A percentile compares a stretch with the other conserved stretches of the same genome.
These are phyloP conservation scores for Talaromyces adpressus DNA, from an alignment of 495 filamentous ascomycete species.

Conservation along the genomic window DNA sequence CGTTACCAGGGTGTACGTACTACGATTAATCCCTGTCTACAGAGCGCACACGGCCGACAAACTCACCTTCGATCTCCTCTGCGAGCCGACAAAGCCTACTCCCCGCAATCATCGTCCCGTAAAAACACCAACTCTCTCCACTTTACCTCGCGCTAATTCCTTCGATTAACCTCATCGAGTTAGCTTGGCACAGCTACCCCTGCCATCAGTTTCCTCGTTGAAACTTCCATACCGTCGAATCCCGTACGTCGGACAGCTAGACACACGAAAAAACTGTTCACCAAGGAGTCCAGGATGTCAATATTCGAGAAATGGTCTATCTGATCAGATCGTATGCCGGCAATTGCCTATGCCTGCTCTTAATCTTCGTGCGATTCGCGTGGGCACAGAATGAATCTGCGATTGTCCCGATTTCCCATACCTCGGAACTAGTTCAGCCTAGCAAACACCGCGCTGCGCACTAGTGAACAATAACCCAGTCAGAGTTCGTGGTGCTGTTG, in stretches of 20 bases:
- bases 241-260: background rate
- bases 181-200: background rate
- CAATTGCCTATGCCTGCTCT: background rate
- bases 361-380: background rate
- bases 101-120: background rate
- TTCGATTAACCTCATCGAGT: background rate
- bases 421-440: slow-evolving; percentile 1
- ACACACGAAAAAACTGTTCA: background rate
- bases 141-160: background rate
- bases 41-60: background rate
- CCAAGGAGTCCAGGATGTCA: background rate
- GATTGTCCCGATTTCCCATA: background rate
- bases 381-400: background rate
- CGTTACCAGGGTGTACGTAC: no score
- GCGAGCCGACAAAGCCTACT: background rate
- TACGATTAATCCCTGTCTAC: background rate
- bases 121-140: background rate
- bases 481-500: background rate
- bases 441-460: background rate
- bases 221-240: background rate
- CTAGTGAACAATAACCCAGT: background rate
- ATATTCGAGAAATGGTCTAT: background rate
- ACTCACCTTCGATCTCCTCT: background rate
- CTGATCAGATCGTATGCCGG: background rate
- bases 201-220: background rate